These are phyloP conservation scores for Xerocomus spinulosus DNA, from an alignment of 768 basidiomycete species.

Conservation along the genomic window DNA sequence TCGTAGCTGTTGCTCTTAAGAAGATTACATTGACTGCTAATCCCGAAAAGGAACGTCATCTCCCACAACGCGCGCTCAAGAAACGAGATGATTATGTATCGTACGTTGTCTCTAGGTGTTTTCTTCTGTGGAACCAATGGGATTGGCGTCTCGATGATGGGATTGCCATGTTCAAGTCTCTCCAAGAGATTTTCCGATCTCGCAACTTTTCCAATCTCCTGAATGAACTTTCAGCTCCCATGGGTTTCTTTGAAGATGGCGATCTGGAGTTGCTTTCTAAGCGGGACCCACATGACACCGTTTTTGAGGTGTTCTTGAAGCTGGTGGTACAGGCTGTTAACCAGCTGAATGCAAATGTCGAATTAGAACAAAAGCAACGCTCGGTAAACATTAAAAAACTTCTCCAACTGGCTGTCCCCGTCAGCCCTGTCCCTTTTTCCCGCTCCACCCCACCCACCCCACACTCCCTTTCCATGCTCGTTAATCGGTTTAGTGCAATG, in stretches of 20 bases:
- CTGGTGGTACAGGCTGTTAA: slow-evolving; percentile 62
- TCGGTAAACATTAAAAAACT: slow-evolving; percentile 57
- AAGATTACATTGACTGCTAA: slow-evolving; percentile 54
- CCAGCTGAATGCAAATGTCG: slow-evolving; percentile 31
- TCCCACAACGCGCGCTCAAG: slow-evolving; percentile 36
- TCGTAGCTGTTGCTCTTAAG: slow-evolving; percentile 54
- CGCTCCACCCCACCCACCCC: slow-evolving; percentile 45
- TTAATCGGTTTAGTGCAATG: slow-evolving; percentile 76
- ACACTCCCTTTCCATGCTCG: slow-evolving; percentile 66
- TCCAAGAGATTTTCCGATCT: slow-evolving; percentile 70
- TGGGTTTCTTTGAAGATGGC: slow-evolving; percentile 58
- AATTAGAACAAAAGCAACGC: slow-evolving; percentile 31
- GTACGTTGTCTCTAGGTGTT: slow-evolving; percentile 65
- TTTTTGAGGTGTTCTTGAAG: slow-evolving; percentile 78
- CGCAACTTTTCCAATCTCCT: slow-evolving; percentile 72
- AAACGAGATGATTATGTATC: slow-evolving; percentile 70
- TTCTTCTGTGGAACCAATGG: slow-evolving; percentile 73
- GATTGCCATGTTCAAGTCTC: slow-evolving; percentile 52
- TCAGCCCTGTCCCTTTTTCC: slow-evolving; percentile 63
- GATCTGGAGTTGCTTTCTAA: slow-evolving; percentile 51
- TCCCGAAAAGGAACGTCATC: slow-evolving; percentile 36
- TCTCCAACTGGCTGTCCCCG: slow-evolving; percentile 65
- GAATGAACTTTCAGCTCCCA: slow-evolving; percentile 59
- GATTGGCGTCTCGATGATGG: slow-evolving; percentile 63
- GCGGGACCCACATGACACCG: slow-evolving; percentile 55